These are phyloP conservation scores for Phlyctochytrium bullatum DNA, from an alignment of 192 early-diverging fungal genomes.

Conservation along the genomic window DNA sequence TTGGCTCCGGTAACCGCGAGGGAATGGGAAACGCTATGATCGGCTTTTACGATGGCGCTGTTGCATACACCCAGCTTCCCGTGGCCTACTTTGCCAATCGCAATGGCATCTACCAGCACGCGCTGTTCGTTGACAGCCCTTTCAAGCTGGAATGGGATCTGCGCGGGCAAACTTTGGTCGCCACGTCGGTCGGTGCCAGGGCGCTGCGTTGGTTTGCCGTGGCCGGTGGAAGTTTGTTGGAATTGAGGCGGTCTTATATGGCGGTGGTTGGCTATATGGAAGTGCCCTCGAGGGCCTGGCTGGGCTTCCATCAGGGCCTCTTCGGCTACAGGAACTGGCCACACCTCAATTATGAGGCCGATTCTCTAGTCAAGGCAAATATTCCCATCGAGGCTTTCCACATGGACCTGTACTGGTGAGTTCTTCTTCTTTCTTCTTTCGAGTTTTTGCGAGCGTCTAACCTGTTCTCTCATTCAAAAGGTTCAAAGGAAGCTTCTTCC, in stretches of 20 bases:
- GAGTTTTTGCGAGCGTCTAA: no score
- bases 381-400: constrained; percentile 18
- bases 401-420: constrained; percentile 18
- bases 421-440: no score
- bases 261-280: constrained; percentile 10
- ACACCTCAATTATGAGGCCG: constrained; percentile 1
- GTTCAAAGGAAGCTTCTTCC: no score
- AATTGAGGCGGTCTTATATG: constrained; percentile 13
- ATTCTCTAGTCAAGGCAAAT: not conserved
- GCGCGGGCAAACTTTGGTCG: not conserved
- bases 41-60: constrained; percentile 7
- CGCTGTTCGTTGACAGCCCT: constrained; percentile 16
- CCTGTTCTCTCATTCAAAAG: no score
- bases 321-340: constrained; percentile 15
- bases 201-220: constrained; percentile 14
- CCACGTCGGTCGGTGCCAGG: constrained; percentile 8
- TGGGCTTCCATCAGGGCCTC: constrained; percentile 19
- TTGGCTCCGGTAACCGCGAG: not conserved
- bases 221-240: constrained; percentile 2
- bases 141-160: constrained; percentile 19
- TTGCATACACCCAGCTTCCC: constrained; percentile 10
- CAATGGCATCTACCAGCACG: constrained; percentile 7
- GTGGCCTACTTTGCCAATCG: constrained; percentile 3
- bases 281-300: constrained; percentile 5
- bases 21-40: constrained; percentile 17